Conservation (phyloP, 2,329 filamentous ascomycete species). For the Raffaelea arxii region DNA sequence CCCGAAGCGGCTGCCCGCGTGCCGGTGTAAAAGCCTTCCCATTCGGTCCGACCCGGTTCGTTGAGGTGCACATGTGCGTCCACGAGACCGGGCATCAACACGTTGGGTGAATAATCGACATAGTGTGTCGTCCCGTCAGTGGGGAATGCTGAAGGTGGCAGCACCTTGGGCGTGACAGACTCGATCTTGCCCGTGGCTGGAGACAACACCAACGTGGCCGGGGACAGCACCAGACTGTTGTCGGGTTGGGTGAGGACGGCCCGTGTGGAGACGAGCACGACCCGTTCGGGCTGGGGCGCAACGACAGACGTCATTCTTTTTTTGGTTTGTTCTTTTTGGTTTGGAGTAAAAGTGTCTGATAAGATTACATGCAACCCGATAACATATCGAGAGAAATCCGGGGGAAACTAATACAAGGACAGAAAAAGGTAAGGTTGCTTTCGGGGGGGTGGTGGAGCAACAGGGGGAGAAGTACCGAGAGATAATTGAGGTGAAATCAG, state of each 20-base stretch:
- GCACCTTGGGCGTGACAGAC: constrained; percentile 60
- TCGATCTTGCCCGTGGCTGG: constrained; percentile 74
- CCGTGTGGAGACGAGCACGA: constrained; percentile 74
- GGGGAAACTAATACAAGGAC: not conserved
- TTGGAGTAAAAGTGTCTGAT: too few species aligned
- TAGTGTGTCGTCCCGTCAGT: constrained; percentile 54
- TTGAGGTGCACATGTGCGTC: constrained; percentile 98
- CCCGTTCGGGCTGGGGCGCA: constrained; percentile 28
- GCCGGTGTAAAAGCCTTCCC: constrained; percentile 96
- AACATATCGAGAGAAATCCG: too few species aligned
- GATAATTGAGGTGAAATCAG: not conserved
- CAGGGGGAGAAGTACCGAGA: too few species aligned
- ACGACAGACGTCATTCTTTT: too few species aligned
- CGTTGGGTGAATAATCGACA: constrained; percentile 71
- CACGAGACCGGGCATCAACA: constrained; percentile 83
- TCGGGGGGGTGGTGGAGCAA: too few species aligned
- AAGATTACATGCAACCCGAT: too few species aligned
- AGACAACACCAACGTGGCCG: constrained; percentile 77
- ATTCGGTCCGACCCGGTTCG: constrained; percentile 92
- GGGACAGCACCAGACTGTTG: constrained; percentile 53
- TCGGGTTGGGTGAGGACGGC: constrained; percentile 67
- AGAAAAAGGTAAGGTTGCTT: not conserved
- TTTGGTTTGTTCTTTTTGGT: not conserved
- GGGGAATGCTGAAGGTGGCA: constrained; percentile 70
- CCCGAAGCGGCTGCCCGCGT: constrained; percentile 90